Evolutionary conservation across 768 basidiomycete species (phyloP), one percentile per base, ranked within the genome.

Genomic region (Mycena sanguinolenta): DNA sequence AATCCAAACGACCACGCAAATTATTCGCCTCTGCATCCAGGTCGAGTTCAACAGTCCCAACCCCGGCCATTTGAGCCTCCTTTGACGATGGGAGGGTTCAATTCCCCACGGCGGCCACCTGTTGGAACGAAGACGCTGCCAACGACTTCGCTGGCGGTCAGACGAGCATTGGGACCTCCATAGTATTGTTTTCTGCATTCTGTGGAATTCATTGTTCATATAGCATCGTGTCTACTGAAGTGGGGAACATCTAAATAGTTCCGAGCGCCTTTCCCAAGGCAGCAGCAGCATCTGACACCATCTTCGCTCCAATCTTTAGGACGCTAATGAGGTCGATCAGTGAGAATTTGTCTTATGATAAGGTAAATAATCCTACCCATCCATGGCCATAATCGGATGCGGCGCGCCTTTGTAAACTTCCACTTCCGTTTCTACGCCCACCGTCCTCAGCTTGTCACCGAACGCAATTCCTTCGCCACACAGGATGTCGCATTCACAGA

Each of bases 331-430:
- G 50, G 38, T 52, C 28, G 4, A 36, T 63, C 53, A 76, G 58
- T 70, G 10, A 34, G 10, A 63, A 17, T 34, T 36, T 6, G 1
- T 25, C 52, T 16, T 17, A 13, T 27, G 25, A 27, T 34, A 13
- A 19, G 38, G 27, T 34, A n/a, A 46, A 42, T 4, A 23, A 30
- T 42, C 42, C 58, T 49, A 79, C 80, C 76, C 77, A 67, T 92
- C 91, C 91, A 93, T 91, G 8, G 88, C 89, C 87, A 93, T 88
- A 50, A 92, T 87, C 1, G 88, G 91, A 81, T 93, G 92, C 32
- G 92, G 92, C 5, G 88, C 90, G 14, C 85, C 86, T 73, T 86
- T 83, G 77, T 93, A 94, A 25, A 89, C 77, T 75, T 84, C 84
- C 0, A 86, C 79, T 53, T 90, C 85, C 13, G 87, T 87, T 25